Percentiles rank a stretch among this genome's conserved stretches.
phyloP scores from a whole-genome alignment of 225 moss, liverwort and hornwort species.

The Lunularia cruciata region DNA sequence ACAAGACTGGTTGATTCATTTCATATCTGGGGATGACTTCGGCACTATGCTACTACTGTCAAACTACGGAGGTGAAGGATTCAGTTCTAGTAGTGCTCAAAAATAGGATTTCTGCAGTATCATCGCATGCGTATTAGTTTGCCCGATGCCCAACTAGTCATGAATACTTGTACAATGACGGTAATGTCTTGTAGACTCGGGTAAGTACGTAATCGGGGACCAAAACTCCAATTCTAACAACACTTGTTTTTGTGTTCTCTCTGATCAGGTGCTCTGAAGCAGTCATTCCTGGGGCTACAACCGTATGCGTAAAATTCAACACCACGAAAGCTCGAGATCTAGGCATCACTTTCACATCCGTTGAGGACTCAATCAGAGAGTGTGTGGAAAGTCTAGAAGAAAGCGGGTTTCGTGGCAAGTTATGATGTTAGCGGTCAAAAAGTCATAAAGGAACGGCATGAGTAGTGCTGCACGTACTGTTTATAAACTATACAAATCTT shows the following conservation, averaged over 20 bases:
- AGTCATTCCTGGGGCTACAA: background rate
- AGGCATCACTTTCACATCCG: slow-evolving; percentile 19
- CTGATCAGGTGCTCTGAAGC: slow-evolving; percentile 7
- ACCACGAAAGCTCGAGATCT: slow-evolving; percentile 23
- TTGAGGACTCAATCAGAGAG: slow-evolving; percentile 21
- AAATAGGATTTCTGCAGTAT: background rate
- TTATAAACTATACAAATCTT: no score
- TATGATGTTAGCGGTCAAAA: no score
- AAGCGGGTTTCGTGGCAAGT: background rate
- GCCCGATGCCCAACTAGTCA: background rate
- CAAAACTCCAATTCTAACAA: no score
- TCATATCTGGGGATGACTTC: no score
- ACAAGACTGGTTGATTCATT: no score
- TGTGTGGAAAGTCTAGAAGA: slow-evolving; percentile 15
- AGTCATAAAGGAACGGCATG: no score
- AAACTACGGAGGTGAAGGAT: no score
- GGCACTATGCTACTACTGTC: no score
- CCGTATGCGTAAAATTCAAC: background rate
- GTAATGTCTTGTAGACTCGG: no score
- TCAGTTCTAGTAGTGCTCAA: no score
- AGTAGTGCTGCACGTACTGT: no score
- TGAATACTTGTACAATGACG: background rate
- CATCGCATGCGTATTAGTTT: background rate
- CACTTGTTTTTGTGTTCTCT: background rate
- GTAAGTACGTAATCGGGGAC: no score